Evolutionary conservation across 2,329 filamentous ascomycete species (phyloP), one percentile per base, ranked within the genome.

Genomic region (Aschersonia sp.): DNA sequence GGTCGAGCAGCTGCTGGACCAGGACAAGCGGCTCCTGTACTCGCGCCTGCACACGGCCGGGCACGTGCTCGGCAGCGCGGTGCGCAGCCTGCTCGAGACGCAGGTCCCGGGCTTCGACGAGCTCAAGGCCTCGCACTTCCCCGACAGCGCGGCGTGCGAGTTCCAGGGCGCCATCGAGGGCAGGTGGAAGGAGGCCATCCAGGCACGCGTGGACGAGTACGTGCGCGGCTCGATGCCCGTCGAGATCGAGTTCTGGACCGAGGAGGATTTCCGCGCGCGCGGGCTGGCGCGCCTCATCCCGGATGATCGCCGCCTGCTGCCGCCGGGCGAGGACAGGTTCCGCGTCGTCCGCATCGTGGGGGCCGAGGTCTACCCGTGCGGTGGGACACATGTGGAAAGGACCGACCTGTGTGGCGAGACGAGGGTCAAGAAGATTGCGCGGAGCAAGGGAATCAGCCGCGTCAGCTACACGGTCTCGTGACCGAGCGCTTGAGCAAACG

Each of bases 1-100:
- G 0, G 67, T 82, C 11, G 63, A 65, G 6, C 83, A 85, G 56
- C 54, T 57, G 10, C 76, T 87, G 48, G 76, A 87, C 57, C 62
- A 56, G 0, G 70, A 75, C 14, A 82, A 78, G 53, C 72, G 84
- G 0, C 57, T 69, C 1, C 67, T 84, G 1, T 78, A 82, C 63
- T 85, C 81, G 1, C 74, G 83, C 1, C 70, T 83, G 1, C 84
- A 88, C 61, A 87, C 83, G 0, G 83, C 81, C 0, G 84, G 84
- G 35, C 84, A 88, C 55, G 75, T 87, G 4, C 71, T 87, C 1
- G 82, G 83, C 3, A 64, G 78, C 0, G 83, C 83, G 0, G 78
- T 86, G n/a, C 70, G 76, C 1, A 66, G 72, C 46, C 68, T 84
- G 0, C 62, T 78, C 1, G 69, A 73, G 51, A 62, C 68, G 2